Conservation (phyloP, 1,284 basidiomycete species). For the Porodaedalea pini region DNA sequence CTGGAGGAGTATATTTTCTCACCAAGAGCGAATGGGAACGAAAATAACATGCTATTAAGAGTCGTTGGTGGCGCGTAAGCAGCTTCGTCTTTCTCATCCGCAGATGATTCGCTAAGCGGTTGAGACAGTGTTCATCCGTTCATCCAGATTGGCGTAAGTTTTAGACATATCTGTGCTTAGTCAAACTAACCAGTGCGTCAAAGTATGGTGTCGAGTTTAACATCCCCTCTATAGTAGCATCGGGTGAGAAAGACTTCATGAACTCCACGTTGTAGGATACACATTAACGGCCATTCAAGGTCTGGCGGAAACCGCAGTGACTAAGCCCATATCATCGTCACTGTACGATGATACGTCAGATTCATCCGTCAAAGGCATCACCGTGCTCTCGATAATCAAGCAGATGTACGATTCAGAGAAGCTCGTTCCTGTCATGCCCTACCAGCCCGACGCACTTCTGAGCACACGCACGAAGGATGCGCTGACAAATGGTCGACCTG, state of each 20-base stretch:
- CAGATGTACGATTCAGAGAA: constrained; percentile 51
- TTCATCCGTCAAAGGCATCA: constrained; percentile 28
- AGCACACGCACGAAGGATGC: constrained; percentile 36
- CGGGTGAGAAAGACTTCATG: constrained; percentile 33
- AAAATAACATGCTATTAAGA: constrained; percentile 50
- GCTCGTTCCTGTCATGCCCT: constrained; percentile 51
- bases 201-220: constrained; percentile 62
- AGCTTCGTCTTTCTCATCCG: too few relatives aligned
- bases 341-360: constrained; percentile 30
- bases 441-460: constrained; percentile 44
- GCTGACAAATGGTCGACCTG: constrained; percentile 38
- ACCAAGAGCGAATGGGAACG: constrained; percentile 44
- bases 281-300: constrained; percentile 31
- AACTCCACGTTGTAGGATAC: not conserved
- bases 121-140: constrained; percentile 52
- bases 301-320: constrained; percentile 53
- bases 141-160: constrained; percentile 60
- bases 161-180: not conserved
- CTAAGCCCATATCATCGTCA: constrained; percentile 34
- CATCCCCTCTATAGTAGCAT: constrained; percentile 50
- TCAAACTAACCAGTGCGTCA: not conserved
- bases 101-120: too few relatives aligned
- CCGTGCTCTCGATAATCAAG: constrained; percentile 49
- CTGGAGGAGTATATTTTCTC: constrained; percentile 57
- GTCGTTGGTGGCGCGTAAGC: constrained; percentile 56